A percentile compares a stretch with the other conserved stretches of the same genome.
These are phyloP conservation scores for Russula sp. DNA, from an alignment of 768 basidiomycete species.

Conservation along the genomic window DNA sequence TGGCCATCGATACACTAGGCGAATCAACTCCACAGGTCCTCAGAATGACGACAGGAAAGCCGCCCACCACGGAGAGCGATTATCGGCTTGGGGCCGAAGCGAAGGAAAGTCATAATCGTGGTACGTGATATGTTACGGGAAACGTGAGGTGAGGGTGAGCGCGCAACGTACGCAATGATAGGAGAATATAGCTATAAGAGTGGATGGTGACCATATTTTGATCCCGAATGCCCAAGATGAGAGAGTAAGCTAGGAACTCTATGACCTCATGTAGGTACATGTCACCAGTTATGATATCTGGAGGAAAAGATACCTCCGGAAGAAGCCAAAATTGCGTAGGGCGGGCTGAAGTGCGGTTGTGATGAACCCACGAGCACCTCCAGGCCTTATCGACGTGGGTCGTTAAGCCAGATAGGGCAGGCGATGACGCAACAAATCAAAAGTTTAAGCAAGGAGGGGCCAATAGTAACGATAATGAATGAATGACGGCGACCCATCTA, in stretches of 20 bases:
- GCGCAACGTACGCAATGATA: slow-evolving; percentile 2
- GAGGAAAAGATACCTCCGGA: not conserved
- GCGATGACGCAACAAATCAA: slow-evolving; percentile 11
- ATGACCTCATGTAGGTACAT: slow-evolving; percentile 15
- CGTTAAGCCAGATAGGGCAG: slow-evolving; percentile 12
- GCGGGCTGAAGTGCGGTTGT: not conserved
- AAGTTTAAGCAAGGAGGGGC: slow-evolving; percentile 7
- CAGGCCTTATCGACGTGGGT: slow-evolving; percentile 9
- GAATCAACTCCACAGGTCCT: not conserved
- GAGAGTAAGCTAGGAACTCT: not conserved
- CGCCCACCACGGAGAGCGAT: slow-evolving; percentile 2
- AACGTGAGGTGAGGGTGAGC: not conserved
- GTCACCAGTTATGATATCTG: slow-evolving; percentile 3
- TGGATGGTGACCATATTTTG: slow-evolving; percentile 1
- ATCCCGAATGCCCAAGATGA: slow-evolving; percentile 9
- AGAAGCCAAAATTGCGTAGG: slow-evolving; percentile 8
- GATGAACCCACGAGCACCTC: slow-evolving; percentile 8
- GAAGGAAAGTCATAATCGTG: not conserved
- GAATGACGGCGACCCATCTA: not conserved
- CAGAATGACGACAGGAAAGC: not conserved
- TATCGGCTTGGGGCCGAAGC: not conserved
- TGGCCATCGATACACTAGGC: not conserved
- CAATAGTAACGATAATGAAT: slow-evolving; percentile 10
- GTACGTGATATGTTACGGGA: slow-evolving; percentile 1
- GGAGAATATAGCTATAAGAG: slow-evolving; percentile 4